These are phyloP conservation scores for Euphrasia confusa DNA, from an alignment of 257 asterid genomes.

Conservation along the genomic window DNA sequence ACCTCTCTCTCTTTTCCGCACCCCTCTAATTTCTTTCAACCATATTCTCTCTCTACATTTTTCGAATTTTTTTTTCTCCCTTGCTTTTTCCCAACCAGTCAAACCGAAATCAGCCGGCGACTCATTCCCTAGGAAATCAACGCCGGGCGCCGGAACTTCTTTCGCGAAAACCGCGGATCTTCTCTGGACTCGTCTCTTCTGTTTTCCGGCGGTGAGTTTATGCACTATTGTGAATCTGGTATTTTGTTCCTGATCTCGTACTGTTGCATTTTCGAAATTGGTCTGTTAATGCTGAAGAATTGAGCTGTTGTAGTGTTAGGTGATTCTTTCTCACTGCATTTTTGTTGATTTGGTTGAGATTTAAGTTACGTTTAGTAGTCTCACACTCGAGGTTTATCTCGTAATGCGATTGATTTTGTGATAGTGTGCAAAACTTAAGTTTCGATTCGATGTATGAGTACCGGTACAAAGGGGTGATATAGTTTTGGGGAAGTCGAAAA, in stretches of 20 bases:
- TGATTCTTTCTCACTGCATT: slow-evolving; percentile 13
- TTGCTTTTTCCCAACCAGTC: slow-evolving; percentile 28
- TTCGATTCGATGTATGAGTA: slow-evolving; percentile 11
- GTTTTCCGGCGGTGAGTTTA: slow-evolving; percentile 26
- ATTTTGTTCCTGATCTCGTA: slow-evolving; percentile 11
- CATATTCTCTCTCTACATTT: neutral
- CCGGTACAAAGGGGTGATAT: neutral
- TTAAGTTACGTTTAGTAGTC: slow-evolving; percentile 17
- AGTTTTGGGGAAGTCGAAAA: slow-evolving; percentile 13
- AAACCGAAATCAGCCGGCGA: slow-evolving; percentile 35
- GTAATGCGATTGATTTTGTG: slow-evolving; percentile 25
- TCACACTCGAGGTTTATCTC: slow-evolving; percentile 8
- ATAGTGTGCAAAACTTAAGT: slow-evolving; percentile 5
- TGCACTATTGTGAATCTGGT: slow-evolving; percentile 15
- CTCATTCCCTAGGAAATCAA: slow-evolving; percentile 19
- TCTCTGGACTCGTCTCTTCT: slow-evolving; percentile 21
- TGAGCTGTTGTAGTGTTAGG: slow-evolving; percentile 10
- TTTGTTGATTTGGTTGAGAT: slow-evolving; percentile 14
- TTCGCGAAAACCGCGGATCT: slow-evolving; percentile 28
- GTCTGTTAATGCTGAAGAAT: slow-evolving; percentile 10
- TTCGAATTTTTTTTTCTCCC: neutral
- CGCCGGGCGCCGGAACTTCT: slow-evolving; percentile 29
- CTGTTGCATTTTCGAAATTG: slow-evolving; percentile 13
- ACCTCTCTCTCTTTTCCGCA: slow-evolving; percentile 18
- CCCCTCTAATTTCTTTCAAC: slow-evolving; percentile 5